Percentiles rank a stretch among this genome's conserved stretches.
Evolutionary conservation across 805 yeast species (phyloP).

Genomic region (Starmerella sirachaensis): DNA sequence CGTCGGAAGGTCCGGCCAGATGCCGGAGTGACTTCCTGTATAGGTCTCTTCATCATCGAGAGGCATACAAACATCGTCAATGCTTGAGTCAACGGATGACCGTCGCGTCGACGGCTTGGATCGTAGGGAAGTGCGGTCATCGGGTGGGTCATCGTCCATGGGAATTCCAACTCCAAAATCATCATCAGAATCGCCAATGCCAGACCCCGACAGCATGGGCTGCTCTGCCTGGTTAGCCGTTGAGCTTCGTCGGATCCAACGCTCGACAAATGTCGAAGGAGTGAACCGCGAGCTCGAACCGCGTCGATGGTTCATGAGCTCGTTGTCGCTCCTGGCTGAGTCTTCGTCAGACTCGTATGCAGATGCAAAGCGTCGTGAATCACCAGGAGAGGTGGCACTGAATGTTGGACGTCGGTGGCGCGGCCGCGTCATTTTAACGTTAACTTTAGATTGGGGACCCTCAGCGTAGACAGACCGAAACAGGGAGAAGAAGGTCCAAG

Average conservation of each 20-base stretch:
- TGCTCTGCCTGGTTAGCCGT: conserved; percentile 7
- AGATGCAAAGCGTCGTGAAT: conserved; percentile 2
- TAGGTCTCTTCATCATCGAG: conserved; percentile 36
- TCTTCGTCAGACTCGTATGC: conserved; percentile 3
- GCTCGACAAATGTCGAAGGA: conserved; percentile 19
- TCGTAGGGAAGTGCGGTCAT: conserved; percentile 16
- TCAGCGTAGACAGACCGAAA: no score
- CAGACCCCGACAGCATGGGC: conserved; percentile 2
- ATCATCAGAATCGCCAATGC: conserved; percentile 8
- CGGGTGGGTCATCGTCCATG: conserved; percentile 8
- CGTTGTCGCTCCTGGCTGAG: conserved; percentile 7
- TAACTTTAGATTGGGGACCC: no score
- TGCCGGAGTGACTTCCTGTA: conserved; percentile 20
- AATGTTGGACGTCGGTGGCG: conserved; percentile 20
- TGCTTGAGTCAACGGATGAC: conserved; percentile 49
- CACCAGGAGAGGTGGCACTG: conserved; percentile 6
- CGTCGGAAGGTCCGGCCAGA: conserved; percentile 76
- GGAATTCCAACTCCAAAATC: conserved; percentile 22
- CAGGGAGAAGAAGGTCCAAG: no score
- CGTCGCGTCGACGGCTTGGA: conserved; percentile 59
- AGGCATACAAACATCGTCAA: conserved; percentile 89
- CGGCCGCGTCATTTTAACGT: conserved; percentile 16
- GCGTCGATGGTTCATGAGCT: conserved; percentile 10
- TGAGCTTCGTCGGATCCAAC: conserved; percentile 22
- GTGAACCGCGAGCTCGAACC: conserved; percentile 10